Base-by-base conservation (phyloP, 495 filamentous ascomycete species). In the Lophiotrema nucula region DNA sequence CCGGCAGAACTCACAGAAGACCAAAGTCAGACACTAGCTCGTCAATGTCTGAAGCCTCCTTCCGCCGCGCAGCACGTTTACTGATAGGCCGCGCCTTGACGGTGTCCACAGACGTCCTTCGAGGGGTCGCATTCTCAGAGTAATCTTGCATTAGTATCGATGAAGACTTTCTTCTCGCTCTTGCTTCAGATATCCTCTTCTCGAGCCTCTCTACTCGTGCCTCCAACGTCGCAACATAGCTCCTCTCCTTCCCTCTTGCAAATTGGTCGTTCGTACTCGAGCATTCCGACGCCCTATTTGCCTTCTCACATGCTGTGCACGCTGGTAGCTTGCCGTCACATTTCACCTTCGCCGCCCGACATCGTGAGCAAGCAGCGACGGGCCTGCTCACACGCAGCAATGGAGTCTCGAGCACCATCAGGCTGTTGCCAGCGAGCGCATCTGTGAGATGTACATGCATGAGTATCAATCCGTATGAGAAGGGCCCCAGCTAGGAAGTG, bases 181-280 rank as follows among this genome's bases (percentile, higher is more conserved):
- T 75, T 33, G 83, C 83, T 65, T 86, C 85, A 24, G 74, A 71
- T 37, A 92, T 75, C 58, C 80, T 79, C 68, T 81, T 86, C 69
- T 93, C 88, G 13, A 97, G 81, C 72, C 84, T 89, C 67, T 96
- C 92, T 59, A 92, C 84, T 49, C 87, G 86, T 4, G 87, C 83
- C 71, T 97, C 92, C 22, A 97, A 78, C 1, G 91, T 92, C 5
- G 91, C 90, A 25, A 96, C 90, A 75, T 96, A 97, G 70, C 90
- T 96, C 64, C 92, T 79, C 69, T 97, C 92, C 72, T 96, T 96
- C 23, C 92, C 92, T 53, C 88, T 82, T 13, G 92, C 90, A 70
- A 96, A 96, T 70, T 95, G 88, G 67, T 96, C 92, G 56, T 89
- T 96, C 1, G 91, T 89, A 33, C 89, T 88, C n/a, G 90, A 92